Evolutionary conservation across 2,329 filamentous ascomycete genomes (phyloP), one percentile per base, ranked within the genome.

Genomic region (Magnaporthales sp.): DNA sequence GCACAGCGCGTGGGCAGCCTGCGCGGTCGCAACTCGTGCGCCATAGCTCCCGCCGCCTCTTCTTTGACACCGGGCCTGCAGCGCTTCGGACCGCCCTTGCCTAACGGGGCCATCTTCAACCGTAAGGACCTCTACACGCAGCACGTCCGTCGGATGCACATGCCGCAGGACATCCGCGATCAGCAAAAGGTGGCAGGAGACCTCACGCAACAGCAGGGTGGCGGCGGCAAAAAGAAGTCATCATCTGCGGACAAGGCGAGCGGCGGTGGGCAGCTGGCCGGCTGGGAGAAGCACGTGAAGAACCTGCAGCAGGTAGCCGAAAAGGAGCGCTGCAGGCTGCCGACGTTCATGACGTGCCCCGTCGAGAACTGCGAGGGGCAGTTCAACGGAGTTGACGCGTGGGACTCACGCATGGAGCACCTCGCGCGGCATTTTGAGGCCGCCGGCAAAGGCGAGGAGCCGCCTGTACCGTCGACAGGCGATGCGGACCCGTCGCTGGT

Each of bases 81-180:
- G 5, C 22, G 13, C 22, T 32, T 46, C 22, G 30, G 26, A 30
- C 64, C 74, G 1, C 32, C 72, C 11, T 77, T 81, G 8, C 79
- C 79, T 58, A 87, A 89, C 71, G 87, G 81, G 22, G 77, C 78
- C 51, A 80, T 83, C 72, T 97, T 97, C 81, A 96, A 96, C 77
- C 89, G 93, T 73, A 96, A 96, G 76, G 93, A 97, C 73, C 85
- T 97, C 8, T 97, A 93, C 78, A 92, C 89, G 0, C 92, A 96
- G 73, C 94, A 97, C 74, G 82, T 94, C 3, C 86, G 91, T 8
- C 89, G 94, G 63, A 96, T 96, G 91, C 93, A 97, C 75, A 80
- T 84, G 0, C 83, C 85, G 0, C 75, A 81, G 67, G 68, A 76
- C 2, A 70, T 78, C 64, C 78, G 77, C 66, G 75, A 75, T 66